phyloP scores from a whole-genome alignment of 805 yeast species.

The Saccharomyces mikatae region DNA sequence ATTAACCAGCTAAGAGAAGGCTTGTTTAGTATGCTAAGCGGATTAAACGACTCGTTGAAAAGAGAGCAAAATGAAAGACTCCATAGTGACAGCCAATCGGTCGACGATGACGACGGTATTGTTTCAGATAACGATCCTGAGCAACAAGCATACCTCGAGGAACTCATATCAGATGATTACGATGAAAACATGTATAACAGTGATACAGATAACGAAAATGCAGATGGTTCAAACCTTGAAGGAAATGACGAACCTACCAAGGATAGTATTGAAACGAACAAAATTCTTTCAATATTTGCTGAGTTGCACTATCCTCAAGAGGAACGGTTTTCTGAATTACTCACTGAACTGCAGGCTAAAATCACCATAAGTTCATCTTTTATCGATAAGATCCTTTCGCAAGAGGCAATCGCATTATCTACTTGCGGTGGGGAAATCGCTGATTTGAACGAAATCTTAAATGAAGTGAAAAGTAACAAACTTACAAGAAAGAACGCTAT shows the following conservation, averaged over 20 bases:
- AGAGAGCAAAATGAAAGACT: background rate
- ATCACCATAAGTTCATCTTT: background rate
- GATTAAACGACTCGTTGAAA: background rate
- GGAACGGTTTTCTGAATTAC: background rate
- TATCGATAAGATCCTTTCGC: background rate
- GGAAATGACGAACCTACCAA: background rate
- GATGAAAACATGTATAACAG: conserved; percentile 1
- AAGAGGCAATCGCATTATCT: background rate
- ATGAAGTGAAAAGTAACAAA: background rate
- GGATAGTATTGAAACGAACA: background rate
- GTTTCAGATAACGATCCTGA: background rate
- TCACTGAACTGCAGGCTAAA: background rate
- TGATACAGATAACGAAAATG: background rate
- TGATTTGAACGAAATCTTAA: background rate
- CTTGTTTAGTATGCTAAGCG: background rate
- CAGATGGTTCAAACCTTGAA: background rate
- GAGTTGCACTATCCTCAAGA: background rate
- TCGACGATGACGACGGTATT: background rate
- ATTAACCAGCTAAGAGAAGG: background rate
- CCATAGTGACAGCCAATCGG: too few species aligned
- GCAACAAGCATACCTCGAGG: background rate
- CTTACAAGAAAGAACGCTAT: background rate
- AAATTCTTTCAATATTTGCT: background rate
- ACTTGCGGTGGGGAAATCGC: background rate
- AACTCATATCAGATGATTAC: background rate